These are phyloP conservation scores for Friedmanniomyces endolithicus DNA, from an alignment of 495 filamentous ascomycete genomes.

Conservation along the genomic window DNA sequence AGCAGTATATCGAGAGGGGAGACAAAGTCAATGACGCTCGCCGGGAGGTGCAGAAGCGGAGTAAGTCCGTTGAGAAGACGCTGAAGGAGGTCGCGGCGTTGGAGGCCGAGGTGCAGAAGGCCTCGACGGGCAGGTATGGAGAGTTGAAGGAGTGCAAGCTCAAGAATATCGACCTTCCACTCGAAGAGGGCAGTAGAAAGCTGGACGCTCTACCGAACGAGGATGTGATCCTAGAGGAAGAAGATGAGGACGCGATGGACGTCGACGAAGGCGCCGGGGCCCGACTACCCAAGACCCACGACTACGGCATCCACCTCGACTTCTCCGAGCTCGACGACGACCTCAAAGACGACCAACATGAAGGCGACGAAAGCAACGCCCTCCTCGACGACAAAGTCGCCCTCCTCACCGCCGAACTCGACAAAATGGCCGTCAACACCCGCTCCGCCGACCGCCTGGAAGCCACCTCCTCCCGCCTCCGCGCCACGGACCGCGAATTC, in stretches of 20 bases:
- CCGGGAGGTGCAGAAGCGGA: constrained; percentile 70
- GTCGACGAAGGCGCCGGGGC: constrained; percentile 14
- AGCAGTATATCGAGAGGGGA: constrained; percentile 50
- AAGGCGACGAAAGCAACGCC: constrained; percentile 13
- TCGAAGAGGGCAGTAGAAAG: constrained; percentile 55
- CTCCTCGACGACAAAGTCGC: constrained; percentile 61
- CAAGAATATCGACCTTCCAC: constrained; percentile 78
- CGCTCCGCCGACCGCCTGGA: constrained; percentile 88
- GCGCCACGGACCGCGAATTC: constrained; percentile 77
- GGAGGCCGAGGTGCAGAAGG: constrained; percentile 72
- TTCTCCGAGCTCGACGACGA: constrained; percentile 81
- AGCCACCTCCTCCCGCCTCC: constrained; percentile 68
- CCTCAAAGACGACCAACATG: constrained; percentile 56
- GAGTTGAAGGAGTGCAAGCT: constrained; percentile 82
- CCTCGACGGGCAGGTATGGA: constrained; percentile 67
- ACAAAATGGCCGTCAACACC: constrained; percentile 91
- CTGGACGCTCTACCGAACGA: constrained; percentile 81
- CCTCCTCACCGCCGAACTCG: constrained; percentile 61
- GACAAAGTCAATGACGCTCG: constrained; percentile 73
- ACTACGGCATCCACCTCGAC: constrained; percentile 87
- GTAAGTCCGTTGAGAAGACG: constrained; percentile 66
- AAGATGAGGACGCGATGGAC: constrained; percentile 32
- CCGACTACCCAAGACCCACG: constrained; percentile 46
- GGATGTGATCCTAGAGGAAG: constrained; percentile 53
- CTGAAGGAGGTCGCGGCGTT: constrained; percentile 62